These are phyloP conservation scores for Alternaria brassicae DNA, from an alignment of 2,329 filamentous ascomycete genomes.

Conservation along the genomic window DNA sequence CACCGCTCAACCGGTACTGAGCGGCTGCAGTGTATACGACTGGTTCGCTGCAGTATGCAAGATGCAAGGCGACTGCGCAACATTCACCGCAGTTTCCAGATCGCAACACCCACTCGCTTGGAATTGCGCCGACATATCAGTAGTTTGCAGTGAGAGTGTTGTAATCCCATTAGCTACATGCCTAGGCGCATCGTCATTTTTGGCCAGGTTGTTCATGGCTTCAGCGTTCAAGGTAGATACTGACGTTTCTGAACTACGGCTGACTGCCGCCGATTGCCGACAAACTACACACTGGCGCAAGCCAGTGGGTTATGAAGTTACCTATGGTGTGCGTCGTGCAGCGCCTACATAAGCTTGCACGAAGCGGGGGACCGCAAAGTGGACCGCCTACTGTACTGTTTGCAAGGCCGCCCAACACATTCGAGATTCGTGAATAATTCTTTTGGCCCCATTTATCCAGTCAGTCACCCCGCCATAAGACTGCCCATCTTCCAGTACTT, in stretches of 20 bases:
- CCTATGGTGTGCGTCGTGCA: background rate
- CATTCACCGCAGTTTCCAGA: constrained; percentile 2
- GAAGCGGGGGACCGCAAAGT: constrained; percentile 12
- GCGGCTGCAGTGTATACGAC: constrained; percentile 10
- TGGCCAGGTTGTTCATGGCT: background rate
- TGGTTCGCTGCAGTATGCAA: constrained; percentile 10
- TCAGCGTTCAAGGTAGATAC: constrained; percentile 1
- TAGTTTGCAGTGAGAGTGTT: background rate
- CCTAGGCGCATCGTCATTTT: background rate
- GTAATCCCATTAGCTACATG: constrained; percentile 2
- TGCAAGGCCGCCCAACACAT: constrained; percentile 16
- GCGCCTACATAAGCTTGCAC: constrained; percentile 14
- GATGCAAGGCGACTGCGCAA: constrained; percentile 16
- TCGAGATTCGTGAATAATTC: background rate
- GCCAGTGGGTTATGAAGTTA: constrained; percentile 5
- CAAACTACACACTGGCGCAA: constrained; percentile 7
- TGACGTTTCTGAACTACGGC: constrained; percentile 3
- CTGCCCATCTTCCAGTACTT: background rate
- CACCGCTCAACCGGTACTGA: constrained; percentile 17
- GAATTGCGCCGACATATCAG: background rate
- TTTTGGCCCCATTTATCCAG: background rate
- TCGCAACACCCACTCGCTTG: constrained; percentile 10
- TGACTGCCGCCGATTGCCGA: constrained; percentile 10
- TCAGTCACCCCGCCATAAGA: background rate
- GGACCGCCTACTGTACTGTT: constrained; percentile 12